Base-by-base conservation (phyloP, 1,284 basidiomycete genomes). In the Cutaneotrichosporon curvatum region DNA sequence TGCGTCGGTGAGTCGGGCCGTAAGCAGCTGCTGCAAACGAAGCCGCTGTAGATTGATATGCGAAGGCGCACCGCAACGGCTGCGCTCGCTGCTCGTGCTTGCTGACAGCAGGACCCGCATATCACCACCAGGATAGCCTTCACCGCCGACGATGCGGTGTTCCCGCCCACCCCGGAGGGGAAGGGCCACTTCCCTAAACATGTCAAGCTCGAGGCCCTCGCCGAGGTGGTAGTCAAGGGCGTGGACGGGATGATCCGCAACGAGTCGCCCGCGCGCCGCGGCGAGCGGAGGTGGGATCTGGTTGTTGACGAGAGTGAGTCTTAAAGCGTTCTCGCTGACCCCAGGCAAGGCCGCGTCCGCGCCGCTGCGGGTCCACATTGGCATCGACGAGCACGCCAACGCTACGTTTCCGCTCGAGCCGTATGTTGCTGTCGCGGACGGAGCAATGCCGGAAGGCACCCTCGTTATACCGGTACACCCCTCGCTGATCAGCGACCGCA, bases 381-480 rank as follows among this genome's bases (percentile, higher is more conserved):
- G 40, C 5, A 21, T 41, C 2, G 55, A 49, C n/a, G 51, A 59
- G 12, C 25, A 44, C 7, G 61, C 63, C 12, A 61, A 65, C 28
- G 25, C 50, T 4, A 51, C 51, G 2, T 65, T 60, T 40, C 67
- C 67, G 2, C 53, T 69, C 1, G 49, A 59, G 44, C 65, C 65
- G n/a, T 69, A 69, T 40, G 56, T 69, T 3, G 32, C 40, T 3
- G 56, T 55, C 19, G 51, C 37, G 15, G 34, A 32, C 11, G 34
- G 36, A 1, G 40, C 37, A 19, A 23, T 47, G 5, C 38, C 45
- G 2, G 21, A 48, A 12, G 66, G 67, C 1, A 64, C 65, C 0
- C 43, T 62, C 14, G 59, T 70, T 18, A 47, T 70, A 1, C 66
- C 67, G 11, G 49, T 65, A 14, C 57, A 65, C 42, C 61, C 65